Evolutionary conservation across 2,329 filamentous ascomycete genomes (phyloP), one percentile per base, ranked within the genome.

Genomic region (Colletotrichum lupini): DNA sequence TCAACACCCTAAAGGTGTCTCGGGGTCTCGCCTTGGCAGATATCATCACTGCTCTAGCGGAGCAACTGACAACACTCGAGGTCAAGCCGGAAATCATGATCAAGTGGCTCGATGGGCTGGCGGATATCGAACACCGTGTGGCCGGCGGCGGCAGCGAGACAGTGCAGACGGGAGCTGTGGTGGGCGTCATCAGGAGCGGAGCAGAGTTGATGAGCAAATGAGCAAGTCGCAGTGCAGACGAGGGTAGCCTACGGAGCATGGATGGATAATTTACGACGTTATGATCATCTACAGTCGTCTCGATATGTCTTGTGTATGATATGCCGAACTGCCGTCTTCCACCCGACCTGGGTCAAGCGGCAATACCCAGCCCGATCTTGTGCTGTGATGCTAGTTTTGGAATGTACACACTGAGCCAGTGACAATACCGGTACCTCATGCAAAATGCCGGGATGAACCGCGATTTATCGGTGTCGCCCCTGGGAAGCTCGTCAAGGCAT

Each of bases 11-110:
- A 74, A 99, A 99, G 84, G 88, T 91, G 5, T 89, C 91, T 69
- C 94, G 97, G 79, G 97, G 97, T 0, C 86, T 99, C 60, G 97
- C 97, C 2, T 84, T 99, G 73, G 97, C 97, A 4, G 97, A 99
- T 81, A 98, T 99, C 70, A 90, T 99, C 76, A 97, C 95, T 0
- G 91, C 94, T 0, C 82, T 98, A 53, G 91, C 93, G 0, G 95
- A 98, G 77, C 93, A 98, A 84, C 83, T 99, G 71, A 88, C 90
- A 24, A 93, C 92, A 80, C 85, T 98, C 62, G 94, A 98, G 76
- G 97, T 98, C 14, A 93, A 92, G 66, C 88, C 94, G 0, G 93
- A 96, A 81, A 96, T 95, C 12, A 93, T 97, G 87, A 93, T 98
- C 65, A 90, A 92, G 3, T 99, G 97, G 97, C 85, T 99, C 74